These are phyloP conservation scores for Myochromella boudieri DNA, from an alignment of 768 basidiomycete genomes.

Conservation along the genomic window DNA sequence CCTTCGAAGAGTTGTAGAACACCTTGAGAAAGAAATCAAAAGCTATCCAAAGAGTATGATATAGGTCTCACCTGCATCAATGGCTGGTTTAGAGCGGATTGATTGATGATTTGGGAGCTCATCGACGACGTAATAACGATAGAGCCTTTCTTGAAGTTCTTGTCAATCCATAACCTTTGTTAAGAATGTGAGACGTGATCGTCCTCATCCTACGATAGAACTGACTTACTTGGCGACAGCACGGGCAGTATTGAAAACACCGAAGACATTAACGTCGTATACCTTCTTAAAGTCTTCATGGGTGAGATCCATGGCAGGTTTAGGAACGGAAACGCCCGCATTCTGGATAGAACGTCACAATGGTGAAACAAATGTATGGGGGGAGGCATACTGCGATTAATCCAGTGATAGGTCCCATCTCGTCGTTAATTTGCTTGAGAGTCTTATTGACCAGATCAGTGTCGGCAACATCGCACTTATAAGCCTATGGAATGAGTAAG, in stretches of 20 bases:
- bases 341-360: slow-evolving; percentile 34
- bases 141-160: slow-evolving; percentile 37
- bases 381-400: slow-evolving; percentile 50
- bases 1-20: slow-evolving; percentile 70
- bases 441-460: slow-evolving; percentile 39
- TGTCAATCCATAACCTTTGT: slow-evolving; percentile 46
- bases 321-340: slow-evolving; percentile 62
- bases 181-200: slow-evolving; percentile 15
- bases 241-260: slow-evolving; percentile 63
- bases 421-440: slow-evolving; percentile 47
- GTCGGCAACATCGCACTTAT: slow-evolving; percentile 60
- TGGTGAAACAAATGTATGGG: neutral
- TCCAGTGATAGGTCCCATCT: slow-evolving; percentile 48
- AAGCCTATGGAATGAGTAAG: slow-evolving; percentile 39
- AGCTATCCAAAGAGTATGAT: neutral
- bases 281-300: slow-evolving; percentile 54
- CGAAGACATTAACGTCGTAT: slow-evolving; percentile 61
- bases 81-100: slow-evolving; percentile 39
- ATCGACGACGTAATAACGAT: slow-evolving; percentile 69
- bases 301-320: slow-evolving; percentile 57
- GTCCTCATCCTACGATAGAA: neutral
- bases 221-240: slow-evolving; percentile 51
- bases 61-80: slow-evolving; percentile 44
- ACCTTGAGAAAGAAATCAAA: slow-evolving; percentile 33
- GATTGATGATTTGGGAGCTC: slow-evolving; percentile 68